Evolutionary conservation across 306 rosid species (phyloP), one percentile per base, ranked within the genome.

Genomic region (Senna tora): DNA sequence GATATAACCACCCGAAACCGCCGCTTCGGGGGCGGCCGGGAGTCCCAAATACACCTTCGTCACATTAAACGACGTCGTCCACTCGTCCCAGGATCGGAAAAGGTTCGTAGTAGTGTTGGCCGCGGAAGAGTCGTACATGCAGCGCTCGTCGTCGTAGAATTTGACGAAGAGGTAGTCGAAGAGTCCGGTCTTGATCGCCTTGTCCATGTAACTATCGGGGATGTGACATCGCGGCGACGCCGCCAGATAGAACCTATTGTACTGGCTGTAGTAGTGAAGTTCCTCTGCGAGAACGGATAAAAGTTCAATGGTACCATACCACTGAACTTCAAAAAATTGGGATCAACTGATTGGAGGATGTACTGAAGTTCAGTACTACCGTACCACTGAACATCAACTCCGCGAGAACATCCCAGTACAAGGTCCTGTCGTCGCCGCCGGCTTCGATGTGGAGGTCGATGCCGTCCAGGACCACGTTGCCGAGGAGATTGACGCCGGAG

Each of bases 161-260:
- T 25, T 1, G 3, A 25, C 30, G 3, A 25, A 25, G 3, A 25
- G 30, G 3, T 25, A 25, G 30, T 25, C 30, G 3, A 25, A 25
- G 30, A 25, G 2, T 1, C 30, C 30, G 3, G 30, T 25, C 3
- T 25, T 25, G 3, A 25, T 25, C 2, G 30, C 30, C 3, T 25
- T 25, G 3, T 25, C 30, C 30, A 25, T 1, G 30, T 25, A 3
- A 25, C 3, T 25, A 25, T 25, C 30, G 1, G 30, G 30, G 76
- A 41, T 65, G 4, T 74, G 76, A 20, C 89, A 85, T 20, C 82
- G 87, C 4, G 87, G 89, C 0, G 89, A 83, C 12, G 87, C 89
- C 0, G 83, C 54, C 9, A 85, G 60, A 68, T 57, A 12, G 0
- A 82, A 74, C 36, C n/a, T 73, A 11, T 30, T 46, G 5, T 59